phyloP scores from a whole-genome alignment of 805 yeast species.

The Starmerella apis region DNA sequence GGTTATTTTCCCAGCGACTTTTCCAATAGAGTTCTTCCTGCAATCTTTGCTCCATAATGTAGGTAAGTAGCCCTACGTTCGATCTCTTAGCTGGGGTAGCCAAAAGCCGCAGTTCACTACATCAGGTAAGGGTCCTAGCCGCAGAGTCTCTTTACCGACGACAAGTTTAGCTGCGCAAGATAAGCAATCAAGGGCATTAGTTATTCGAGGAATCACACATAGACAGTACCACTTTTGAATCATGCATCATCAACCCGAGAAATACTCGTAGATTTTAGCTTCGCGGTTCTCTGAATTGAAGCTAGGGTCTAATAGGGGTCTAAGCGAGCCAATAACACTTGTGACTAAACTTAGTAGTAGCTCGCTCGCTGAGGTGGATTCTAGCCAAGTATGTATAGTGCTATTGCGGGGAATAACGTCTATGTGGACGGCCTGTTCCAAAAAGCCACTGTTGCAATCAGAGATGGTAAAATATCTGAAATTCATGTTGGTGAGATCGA shows the following conservation, averaged over 20 bases:
- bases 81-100: too few species aligned
- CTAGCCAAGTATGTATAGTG: not conserved
- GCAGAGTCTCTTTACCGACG: too few species aligned
- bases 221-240: too few species aligned
- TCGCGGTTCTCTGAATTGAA: too few species aligned
- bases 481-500: constrained; percentile 16
- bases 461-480: constrained; percentile 49
- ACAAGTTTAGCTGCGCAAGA: too few species aligned
- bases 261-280: too few species aligned
- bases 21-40: constrained; percentile 16
- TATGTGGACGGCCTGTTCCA: constrained; percentile 25
- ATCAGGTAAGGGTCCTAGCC: too few species aligned
- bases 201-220: too few species aligned
- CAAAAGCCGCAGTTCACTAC: too few species aligned
- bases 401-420: constrained; percentile 21
- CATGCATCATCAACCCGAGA: too few species aligned
- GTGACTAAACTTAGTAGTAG: not conserved
- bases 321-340: not conserved
- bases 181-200: too few species aligned
- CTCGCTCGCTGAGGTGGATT: not conserved
- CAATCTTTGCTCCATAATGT: constrained; percentile 6
- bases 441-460: constrained; percentile 28
- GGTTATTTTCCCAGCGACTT: constrained; percentile 11
- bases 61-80: not conserved
- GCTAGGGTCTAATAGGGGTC: too few species aligned